Evolutionary conservation across 2,329 filamentous ascomycete genomes (phyloP).

Genomic region (Diplodia seriata): DNA sequence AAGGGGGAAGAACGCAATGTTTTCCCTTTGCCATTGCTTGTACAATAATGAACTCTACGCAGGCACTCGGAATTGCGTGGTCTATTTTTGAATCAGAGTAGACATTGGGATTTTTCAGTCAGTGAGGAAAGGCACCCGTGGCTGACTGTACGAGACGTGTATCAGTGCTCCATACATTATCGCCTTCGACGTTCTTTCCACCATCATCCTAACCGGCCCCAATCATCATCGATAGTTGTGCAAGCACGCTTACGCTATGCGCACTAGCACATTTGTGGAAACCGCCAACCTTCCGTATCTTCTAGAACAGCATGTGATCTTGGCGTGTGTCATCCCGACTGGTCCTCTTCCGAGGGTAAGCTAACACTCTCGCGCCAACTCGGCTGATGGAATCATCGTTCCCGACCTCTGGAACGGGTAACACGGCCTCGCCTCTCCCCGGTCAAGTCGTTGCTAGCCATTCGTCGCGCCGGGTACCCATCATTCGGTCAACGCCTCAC

Average conservation of each 20-base stretch:
- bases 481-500: neutral
- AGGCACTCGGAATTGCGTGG: neutral
- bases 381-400: neutral
- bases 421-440: neutral
- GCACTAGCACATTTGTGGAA: neutral
- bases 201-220: neutral
- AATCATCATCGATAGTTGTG: neutral
- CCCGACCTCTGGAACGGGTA: neutral
- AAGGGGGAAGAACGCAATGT: neutral
- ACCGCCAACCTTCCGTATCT: neutral
- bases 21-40: neutral
- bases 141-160: neutral
- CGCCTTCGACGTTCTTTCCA: neutral
- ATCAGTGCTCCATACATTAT: neutral
- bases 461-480: neutral
- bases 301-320: neutral
- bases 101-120: neutral
- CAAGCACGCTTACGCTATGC: neutral
- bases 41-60: conserved; percentile 18
- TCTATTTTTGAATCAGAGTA: neutral
- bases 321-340: neutral
- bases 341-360: neutral
- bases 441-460: neutral
- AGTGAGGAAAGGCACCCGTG: neutral
- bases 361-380: neutral